These are phyloP conservation scores for Sordariomycetes sp. DNA, from an alignment of 2,329 filamentous ascomycete genomes.

Conservation along the genomic window DNA sequence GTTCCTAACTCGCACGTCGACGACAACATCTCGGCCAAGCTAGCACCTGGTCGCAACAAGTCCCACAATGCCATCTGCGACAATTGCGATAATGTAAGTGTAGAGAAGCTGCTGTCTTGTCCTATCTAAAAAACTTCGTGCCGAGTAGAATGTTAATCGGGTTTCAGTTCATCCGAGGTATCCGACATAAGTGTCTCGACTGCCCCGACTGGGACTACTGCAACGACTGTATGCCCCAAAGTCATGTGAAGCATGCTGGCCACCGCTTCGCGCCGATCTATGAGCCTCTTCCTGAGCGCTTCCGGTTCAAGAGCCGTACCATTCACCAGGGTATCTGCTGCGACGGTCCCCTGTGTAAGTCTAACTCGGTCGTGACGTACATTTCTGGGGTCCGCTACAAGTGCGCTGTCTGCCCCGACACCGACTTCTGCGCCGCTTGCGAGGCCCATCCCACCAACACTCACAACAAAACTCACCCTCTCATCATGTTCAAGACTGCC, in stretches of 20 bases:
- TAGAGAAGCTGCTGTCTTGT: not conserved
- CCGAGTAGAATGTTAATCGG: not conserved
- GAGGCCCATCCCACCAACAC: constrained; percentile 74
- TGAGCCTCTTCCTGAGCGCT: constrained; percentile 39
- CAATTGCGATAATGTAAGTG: constrained; percentile 58
- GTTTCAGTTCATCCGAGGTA: constrained; percentile 49
- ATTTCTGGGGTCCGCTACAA: constrained; percentile 89
- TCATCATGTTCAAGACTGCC: constrained; percentile 94
- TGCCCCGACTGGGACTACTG: constrained; percentile 99
- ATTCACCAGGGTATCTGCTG: constrained; percentile 83
- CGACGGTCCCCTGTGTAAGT: constrained; percentile 74
- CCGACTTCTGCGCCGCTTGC: constrained; percentile 89
- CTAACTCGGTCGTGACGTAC: constrained; percentile 40
- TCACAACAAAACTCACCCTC: constrained; percentile 91
- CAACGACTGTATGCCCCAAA: constrained; percentile 55
- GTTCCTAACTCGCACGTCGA: constrained; percentile 49
- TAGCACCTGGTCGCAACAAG: constrained; percentile 67
- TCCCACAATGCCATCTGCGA: constrained; percentile 86
- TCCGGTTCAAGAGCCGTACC: constrained; percentile 18
- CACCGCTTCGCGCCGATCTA: constrained; percentile 89
- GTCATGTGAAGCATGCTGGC: constrained; percentile 56
- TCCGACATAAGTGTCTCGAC: constrained; percentile 91
- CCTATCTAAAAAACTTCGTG: not conserved
- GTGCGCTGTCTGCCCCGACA: constrained; percentile 89
- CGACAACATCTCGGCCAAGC: constrained; percentile 48